Conservation (phyloP, 2,329 filamentous ascomycete species). For the Thielaviopsis populi region DNA sequence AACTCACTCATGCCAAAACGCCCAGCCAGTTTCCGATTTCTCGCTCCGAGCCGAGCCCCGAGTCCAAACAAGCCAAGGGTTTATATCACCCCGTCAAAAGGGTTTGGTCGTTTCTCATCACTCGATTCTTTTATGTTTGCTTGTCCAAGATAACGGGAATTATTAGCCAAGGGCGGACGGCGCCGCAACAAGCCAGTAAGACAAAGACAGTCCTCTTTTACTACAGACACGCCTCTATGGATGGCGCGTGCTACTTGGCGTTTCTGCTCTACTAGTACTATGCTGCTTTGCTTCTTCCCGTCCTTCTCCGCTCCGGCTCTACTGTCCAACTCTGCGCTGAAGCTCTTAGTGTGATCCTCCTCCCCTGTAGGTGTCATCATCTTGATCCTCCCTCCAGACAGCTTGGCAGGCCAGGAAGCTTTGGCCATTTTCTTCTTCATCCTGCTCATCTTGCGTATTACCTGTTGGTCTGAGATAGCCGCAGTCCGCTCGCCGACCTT, state of each 20-base stretch:
- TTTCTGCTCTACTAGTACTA: too few species aligned
- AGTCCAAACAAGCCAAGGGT: not conserved
- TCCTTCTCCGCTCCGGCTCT: not conserved
- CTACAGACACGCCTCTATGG: not conserved
- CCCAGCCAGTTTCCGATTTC: not conserved
- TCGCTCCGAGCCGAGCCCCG: conserved; percentile 2
- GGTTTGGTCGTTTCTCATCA: not conserved
- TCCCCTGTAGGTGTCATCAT: not conserved
- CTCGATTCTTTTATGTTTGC: conserved; percentile 10
- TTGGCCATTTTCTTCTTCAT: not conserved
- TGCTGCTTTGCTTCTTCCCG: too few species aligned
- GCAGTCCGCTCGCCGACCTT: not conserved
- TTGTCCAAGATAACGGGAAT: not conserved
- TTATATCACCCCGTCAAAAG: not conserved
- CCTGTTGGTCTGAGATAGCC: not conserved
- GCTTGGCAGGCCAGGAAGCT: not conserved
- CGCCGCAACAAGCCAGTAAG: not conserved
- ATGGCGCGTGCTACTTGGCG: not conserved
- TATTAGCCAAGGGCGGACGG: not conserved
- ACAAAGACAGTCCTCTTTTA: not conserved
- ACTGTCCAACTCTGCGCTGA: not conserved
- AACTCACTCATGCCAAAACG: not conserved
- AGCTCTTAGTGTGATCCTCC: not conserved
- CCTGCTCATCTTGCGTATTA: not conserved
- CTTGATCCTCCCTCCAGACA: not conserved